These are phyloP conservation scores for Neoascochyta sp. DNA, from an alignment of 2,329 filamentous ascomycete species.

Conservation along the genomic window DNA sequence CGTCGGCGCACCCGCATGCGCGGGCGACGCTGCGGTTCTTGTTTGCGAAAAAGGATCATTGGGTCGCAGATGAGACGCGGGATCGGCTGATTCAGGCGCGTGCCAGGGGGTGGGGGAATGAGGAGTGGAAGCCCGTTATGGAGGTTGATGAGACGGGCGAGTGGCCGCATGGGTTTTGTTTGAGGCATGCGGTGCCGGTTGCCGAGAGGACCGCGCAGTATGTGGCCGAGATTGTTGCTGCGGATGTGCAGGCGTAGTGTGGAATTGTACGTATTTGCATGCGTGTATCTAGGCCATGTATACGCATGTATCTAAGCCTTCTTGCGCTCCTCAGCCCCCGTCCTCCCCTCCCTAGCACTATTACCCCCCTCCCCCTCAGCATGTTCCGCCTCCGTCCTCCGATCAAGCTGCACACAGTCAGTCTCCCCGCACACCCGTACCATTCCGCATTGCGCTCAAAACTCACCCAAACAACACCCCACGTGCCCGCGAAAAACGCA, in stretches of 20 bases:
- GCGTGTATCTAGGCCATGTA: no score
- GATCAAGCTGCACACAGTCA: no score
- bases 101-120: conserved; percentile 24
- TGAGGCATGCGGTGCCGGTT: conserved; percentile 48
- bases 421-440: no score
- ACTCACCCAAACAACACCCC: conserved; percentile 22
- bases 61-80: conserved; percentile 57
- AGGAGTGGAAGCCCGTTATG: conserved; percentile 49
- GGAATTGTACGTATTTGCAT: no score
- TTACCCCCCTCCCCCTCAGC: no score
- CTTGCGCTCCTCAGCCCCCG: no score
- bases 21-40: conserved; percentile 54
- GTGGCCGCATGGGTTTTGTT: conserved; percentile 58
- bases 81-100: conserved; percentile 52
- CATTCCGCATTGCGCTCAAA: no score
- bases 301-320: no score
- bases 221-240: conserved; percentile 42
- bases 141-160: conserved; percentile 53
- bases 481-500: conserved; percentile 23
- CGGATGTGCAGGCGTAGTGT: no score
- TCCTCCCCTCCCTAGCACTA: no score
- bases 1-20: conserved; percentile 25
- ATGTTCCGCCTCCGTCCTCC: no score
- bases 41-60: conserved; percentile 59
- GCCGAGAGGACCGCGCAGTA: conserved; percentile 51